phyloP scores from a whole-genome alignment of 176 grass and related monocot species.

The Carex cristatella region DNA sequence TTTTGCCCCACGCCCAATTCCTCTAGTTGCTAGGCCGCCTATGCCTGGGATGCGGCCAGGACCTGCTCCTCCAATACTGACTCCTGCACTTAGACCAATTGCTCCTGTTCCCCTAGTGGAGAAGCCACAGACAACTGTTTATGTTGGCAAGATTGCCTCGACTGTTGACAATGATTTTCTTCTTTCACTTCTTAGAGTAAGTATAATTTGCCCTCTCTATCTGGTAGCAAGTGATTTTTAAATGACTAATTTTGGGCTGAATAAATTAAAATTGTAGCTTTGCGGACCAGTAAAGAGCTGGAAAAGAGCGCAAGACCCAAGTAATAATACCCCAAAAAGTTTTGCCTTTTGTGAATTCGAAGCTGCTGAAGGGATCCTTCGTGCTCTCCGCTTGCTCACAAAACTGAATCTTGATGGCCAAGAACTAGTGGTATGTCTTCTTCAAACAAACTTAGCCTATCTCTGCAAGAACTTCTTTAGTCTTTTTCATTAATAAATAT shows the following conservation, averaged over 20 bases:
- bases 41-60: conserved; percentile 29
- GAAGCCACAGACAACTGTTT: conserved; percentile 95
- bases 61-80: conserved; percentile 28
- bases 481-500: conserved; percentile 21
- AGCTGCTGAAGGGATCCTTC: conserved; percentile 86
- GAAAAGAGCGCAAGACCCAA: conserved; percentile 96
- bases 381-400: conserved; percentile 75
- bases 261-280: conserved; percentile 40
- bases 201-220: background rate
- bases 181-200: conserved; percentile 76
- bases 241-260: conserved; percentile 7
- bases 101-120: conserved; percentile 42
- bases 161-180: conserved; percentile 96
- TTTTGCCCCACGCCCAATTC: conserved; percentile 39
- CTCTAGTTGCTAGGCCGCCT: conserved; percentile 19
- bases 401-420: conserved; percentile 92
- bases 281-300: conserved; percentile 94
- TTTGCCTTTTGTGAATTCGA: conserved; percentile 99
- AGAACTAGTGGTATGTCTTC: conserved; percentile 75
- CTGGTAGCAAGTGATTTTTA: background rate
- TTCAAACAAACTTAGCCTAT: conserved; percentile 2
- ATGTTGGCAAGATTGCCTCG: conserved; percentile 89
- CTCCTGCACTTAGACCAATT: conserved; percentile 46
- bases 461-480: background rate
- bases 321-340: conserved; percentile 70